Percentiles rank a stretch among this genome's conserved stretches.
phyloP scores from a whole-genome alignment of 179 eudicot genomes.

The Drosera spatulata region DNA sequence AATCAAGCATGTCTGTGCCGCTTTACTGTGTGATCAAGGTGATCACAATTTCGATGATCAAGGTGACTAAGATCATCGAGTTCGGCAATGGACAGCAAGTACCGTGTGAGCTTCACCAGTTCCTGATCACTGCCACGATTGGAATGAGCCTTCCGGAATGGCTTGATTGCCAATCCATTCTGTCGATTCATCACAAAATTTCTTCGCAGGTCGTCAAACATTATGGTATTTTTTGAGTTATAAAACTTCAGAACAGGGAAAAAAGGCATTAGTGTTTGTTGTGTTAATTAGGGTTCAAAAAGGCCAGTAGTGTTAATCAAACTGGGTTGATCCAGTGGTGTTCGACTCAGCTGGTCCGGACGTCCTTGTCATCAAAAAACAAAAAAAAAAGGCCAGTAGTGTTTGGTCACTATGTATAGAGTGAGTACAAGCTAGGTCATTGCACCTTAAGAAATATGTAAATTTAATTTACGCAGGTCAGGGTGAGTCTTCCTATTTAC shows the following conservation, averaged over 20 bases:
- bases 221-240: slow-evolving; percentile 74
- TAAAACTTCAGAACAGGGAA: slow-evolving; percentile 47
- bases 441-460: background rate
- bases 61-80: slow-evolving; percentile 71
- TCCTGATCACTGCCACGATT: slow-evolving; percentile 70
- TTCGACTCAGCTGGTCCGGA: no score
- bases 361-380: no score
- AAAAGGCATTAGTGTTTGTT: background rate
- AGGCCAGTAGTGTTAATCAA: no score
- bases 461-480: background rate
- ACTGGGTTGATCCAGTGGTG: no score
- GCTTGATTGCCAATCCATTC: slow-evolving; percentile 77
- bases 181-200: slow-evolving; percentile 97
- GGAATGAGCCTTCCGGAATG: slow-evolving; percentile 84
- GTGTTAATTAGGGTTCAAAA: no score
- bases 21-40: slow-evolving; percentile 65
- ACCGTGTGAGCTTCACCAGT: slow-evolving; percentile 84
- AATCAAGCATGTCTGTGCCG: slow-evolving; percentile 59
- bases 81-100: slow-evolving; percentile 82
- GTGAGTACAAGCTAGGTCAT: no score
- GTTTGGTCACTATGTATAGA: no score
- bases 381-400: no score
- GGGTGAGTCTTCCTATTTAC: no score
- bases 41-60: slow-evolving; percentile 57
- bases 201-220: slow-evolving; percentile 89